phyloP scores from a whole-genome alignment of 1,284 basidiomycete species.

The Trametes hirsuta region DNA sequence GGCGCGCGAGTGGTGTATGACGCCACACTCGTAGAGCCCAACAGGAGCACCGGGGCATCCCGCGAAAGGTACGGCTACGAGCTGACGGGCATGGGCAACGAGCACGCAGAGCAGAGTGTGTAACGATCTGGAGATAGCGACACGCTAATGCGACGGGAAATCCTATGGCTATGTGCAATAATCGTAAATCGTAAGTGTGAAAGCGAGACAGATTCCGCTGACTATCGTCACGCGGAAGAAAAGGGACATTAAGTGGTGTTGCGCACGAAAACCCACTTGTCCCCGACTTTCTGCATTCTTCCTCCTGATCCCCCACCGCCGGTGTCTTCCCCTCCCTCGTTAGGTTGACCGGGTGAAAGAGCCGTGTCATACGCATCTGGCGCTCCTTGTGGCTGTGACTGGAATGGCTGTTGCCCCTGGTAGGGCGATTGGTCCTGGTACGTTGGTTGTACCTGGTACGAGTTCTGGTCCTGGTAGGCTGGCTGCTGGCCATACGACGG shows the following conservation, averaged over 20 bases:
- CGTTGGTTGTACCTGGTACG: background rate
- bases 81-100: constrained; percentile 50
- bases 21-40: background rate
- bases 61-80: constrained; percentile 45
- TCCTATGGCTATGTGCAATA: constrained; percentile 1
- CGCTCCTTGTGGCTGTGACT: background rate
- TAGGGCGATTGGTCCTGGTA: background rate
- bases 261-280: constrained; percentile 72
- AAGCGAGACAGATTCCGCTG: background rate
- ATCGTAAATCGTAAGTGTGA: background rate
- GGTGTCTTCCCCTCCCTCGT: background rate
- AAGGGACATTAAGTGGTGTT: background rate
- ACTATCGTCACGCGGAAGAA: background rate
- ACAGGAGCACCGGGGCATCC: constrained; percentile 31
- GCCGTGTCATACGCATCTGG: background rate
- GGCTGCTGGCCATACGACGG: background rate
- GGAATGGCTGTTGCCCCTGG: background rate
- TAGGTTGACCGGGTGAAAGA: background rate
- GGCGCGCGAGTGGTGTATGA: constrained; percentile 14
- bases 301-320: constrained; percentile 43
- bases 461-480: background rate
- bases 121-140: constrained; percentile 18
- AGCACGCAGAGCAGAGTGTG: constrained; percentile 50
- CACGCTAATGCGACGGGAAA: constrained; percentile 26
- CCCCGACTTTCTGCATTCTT: constrained; percentile 71